Percentiles rank a stretch among this genome's conserved stretches.
Conservation (phyloP, 1,284 basidiomycete species). For the Ceratobasidium sp. region DNA sequence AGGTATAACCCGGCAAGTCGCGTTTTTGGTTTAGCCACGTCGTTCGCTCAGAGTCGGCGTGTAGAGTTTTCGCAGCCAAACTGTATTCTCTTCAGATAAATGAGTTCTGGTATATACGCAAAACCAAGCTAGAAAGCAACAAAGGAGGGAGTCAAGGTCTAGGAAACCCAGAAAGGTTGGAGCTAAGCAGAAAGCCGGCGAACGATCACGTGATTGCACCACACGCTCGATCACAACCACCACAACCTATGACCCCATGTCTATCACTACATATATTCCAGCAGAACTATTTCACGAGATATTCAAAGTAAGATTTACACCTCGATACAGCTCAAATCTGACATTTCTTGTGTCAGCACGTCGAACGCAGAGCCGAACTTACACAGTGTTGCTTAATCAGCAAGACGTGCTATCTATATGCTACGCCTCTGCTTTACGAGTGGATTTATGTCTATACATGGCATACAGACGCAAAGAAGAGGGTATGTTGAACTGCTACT, state of each 20-base stretch:
- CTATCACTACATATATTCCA: neutral
- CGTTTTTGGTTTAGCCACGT: conserved; percentile 18
- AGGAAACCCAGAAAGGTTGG: neutral
- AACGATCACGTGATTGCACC: neutral
- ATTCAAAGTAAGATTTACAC: conserved; percentile 5
- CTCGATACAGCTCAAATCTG: neutral
- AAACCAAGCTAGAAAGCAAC: neutral
- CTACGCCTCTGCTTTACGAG: conserved; percentile 24
- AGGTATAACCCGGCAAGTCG: conserved; percentile 1
- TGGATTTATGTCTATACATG: conserved; percentile 41
- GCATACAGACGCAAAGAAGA: conserved; percentile 28
- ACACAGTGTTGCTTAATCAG: conserved; percentile 25
- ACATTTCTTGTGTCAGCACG: conserved; percentile 1
- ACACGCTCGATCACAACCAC: neutral
- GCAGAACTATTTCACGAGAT: conserved; percentile 26
- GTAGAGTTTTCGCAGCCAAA: neutral
- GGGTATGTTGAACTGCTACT: neutral
- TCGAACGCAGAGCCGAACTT: conserved; percentile 15
- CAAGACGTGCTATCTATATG: conserved; percentile 29
- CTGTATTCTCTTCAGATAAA: neutral
- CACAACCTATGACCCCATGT: conserved; percentile 25
- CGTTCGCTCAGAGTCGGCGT: conserved; percentile 20
- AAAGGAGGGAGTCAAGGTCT: neutral
- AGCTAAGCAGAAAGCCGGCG: neutral
- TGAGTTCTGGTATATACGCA: neutral